Evolutionary conservation across 768 basidiomycete species (phyloP).

Genomic region (Lyophyllum decastes): DNA sequence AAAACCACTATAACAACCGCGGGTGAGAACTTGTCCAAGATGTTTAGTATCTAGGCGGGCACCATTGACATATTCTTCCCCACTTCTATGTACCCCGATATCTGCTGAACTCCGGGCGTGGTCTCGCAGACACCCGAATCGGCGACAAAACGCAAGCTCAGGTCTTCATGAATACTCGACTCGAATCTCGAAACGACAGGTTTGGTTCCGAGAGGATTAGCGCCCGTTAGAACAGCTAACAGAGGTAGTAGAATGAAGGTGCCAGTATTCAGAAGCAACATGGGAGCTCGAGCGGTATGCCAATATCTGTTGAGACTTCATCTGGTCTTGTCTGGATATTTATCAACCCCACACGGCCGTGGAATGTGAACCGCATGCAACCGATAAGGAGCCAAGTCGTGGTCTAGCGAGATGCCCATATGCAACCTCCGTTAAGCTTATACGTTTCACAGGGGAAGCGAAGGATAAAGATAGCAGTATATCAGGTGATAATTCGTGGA

Average conservation of each 20-base stretch:
- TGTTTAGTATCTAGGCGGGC: conserved; percentile 4
- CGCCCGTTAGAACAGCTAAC: neutral
- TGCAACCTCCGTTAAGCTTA: neutral
- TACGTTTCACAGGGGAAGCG: neutral
- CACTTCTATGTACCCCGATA: conserved; percentile 64
- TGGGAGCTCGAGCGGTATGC: neutral
- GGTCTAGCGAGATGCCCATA: neutral
- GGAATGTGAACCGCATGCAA: neutral
- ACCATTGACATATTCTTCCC: conserved; percentile 63
- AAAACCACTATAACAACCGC: conserved; percentile 55
- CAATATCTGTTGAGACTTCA: neutral
- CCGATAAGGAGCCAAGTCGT: neutral
- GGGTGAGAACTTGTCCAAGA: neutral
- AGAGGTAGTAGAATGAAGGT: neutral
- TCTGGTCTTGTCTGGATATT: neutral
- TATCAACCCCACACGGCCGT: neutral
- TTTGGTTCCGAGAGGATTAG: conserved; percentile 33
- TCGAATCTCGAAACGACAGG: conserved; percentile 32
- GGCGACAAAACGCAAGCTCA: conserved; percentile 47
- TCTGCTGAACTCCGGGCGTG: conserved; percentile 57
- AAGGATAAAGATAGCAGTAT: neutral
- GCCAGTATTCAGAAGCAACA: neutral
- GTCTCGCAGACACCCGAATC: conserved; percentile 70
- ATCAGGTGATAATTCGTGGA: neutral
- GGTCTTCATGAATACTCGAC: conserved; percentile 22